A percentile compares a stretch with the other conserved stretches of the same genome.
These are phyloP conservation scores for Dendrobium nobile DNA, from an alignment of 106 monocot genomes.

Conservation along the genomic window DNA sequence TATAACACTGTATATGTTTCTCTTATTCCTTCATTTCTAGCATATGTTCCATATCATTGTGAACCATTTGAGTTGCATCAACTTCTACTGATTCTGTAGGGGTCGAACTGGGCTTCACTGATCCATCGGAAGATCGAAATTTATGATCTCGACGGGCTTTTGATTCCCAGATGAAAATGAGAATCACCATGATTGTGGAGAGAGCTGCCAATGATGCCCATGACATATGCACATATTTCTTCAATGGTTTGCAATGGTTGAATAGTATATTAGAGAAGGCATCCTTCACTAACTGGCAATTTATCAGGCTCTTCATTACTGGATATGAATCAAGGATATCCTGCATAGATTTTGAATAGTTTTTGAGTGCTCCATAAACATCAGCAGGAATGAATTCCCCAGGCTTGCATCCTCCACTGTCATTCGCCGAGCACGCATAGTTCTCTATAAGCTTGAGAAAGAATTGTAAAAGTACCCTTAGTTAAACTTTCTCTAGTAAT, in stretches of 20 bases:
- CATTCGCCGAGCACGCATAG: conserved; percentile 37
- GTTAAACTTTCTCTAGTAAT: neutral
- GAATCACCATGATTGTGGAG: conserved; percentile 31
- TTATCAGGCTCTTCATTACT: conserved; percentile 46
- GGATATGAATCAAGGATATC: conserved; percentile 60
- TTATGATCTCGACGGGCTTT: neutral
- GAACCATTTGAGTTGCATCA: neutral
- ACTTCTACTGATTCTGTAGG: neutral
- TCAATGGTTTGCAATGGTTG: conserved; percentile 54
- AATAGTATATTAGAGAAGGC: conserved; percentile 70
- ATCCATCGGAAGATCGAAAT: neutral
- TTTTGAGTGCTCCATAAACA: conserved; percentile 24
- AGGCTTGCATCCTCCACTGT: conserved; percentile 19
- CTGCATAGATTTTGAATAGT: conserved; percentile 66
- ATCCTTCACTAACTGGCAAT: conserved; percentile 65
- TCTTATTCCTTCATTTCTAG: neutral
- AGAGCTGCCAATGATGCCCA: conserved; percentile 55
- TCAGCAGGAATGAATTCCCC: conserved; percentile 45
- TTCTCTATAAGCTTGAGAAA: conserved; percentile 46
- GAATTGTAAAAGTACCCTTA: neutral
- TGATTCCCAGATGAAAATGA: conserved; percentile 24
- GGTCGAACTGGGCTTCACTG: neutral
- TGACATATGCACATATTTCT: conserved; percentile 42
- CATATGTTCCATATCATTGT: too few species aligned
- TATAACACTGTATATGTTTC: neutral